These are phyloP conservation scores for Moringa oleifera DNA, from an alignment of 345 rosid genomes.

Conservation along the genomic window DNA sequence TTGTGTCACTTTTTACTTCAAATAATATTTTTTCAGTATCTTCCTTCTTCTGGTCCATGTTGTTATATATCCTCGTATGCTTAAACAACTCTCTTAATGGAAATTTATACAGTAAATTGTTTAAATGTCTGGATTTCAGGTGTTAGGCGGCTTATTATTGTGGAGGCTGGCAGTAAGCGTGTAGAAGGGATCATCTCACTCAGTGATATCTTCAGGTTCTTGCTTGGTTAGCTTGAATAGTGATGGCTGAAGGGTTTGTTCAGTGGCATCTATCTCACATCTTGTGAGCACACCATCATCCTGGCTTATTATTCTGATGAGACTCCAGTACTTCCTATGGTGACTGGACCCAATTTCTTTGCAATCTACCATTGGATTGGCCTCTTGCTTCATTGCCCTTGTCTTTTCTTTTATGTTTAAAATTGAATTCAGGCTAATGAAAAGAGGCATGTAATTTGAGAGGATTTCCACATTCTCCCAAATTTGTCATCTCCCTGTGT, in stretches of 20 bases:
- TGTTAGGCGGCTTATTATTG: constrained; percentile 59
- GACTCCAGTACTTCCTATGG: neutral
- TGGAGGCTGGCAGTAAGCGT: constrained; percentile 79
- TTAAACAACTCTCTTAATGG: too few species aligned
- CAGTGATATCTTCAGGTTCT: constrained; percentile 55
- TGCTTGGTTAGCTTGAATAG: constrained; percentile 36
- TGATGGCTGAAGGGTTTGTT: constrained; percentile 10
- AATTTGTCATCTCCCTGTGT: constrained; percentile 21
- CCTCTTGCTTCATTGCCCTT: constrained; percentile 30
- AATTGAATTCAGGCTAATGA: constrained; percentile 27
- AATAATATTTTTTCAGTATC: too few species aligned
- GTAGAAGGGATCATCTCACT: constrained; percentile 69
- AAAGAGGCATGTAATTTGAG: constrained; percentile 33
- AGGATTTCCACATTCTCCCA: constrained; percentile 9
- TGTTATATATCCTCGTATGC: too few species aligned
- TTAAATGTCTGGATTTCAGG: too few species aligned
- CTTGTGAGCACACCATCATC: constrained; percentile 15
- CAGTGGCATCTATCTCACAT: constrained; percentile 4
- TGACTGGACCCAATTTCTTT: neutral
- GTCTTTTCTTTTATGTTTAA: constrained; percentile 19
- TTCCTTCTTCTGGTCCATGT: too few species aligned
- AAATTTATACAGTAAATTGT: too few species aligned
- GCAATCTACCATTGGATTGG: constrained; percentile 22
- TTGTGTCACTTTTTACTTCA: too few species aligned
- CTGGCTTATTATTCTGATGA: constrained; percentile 7